Percentiles rank a stretch among this genome's conserved stretches.
These are phyloP conservation scores for Coccomyxa sp. DNA, from an alignment of 139 green algal species.

Conservation along the genomic window DNA sequence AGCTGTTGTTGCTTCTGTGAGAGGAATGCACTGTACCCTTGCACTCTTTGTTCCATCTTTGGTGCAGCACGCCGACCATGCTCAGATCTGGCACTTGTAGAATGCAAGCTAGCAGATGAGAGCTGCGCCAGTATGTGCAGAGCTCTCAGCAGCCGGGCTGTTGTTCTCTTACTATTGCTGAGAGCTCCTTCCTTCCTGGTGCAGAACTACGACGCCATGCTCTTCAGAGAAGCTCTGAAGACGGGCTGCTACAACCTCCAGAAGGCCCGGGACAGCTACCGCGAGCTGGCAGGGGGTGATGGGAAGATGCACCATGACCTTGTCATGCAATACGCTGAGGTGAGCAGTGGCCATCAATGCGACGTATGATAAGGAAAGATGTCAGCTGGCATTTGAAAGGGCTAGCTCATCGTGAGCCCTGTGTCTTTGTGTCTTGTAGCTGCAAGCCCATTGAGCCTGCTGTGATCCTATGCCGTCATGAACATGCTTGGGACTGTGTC, in stretches of 20 bases:
- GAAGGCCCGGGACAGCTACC: slow-evolving; percentile 87
- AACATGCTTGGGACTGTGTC: not conserved
- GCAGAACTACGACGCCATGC: slow-evolving; percentile 78
- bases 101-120: not conserved
- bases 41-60: too few relatives aligned
- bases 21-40: too few relatives aligned
- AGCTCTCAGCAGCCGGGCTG: too few relatives aligned
- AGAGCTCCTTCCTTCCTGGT: not conserved
- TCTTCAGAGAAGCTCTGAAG: slow-evolving; percentile 96
- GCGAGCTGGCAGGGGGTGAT: slow-evolving; percentile 61
- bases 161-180: too few relatives aligned
- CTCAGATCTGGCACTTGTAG: not conserved
- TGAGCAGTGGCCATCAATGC: slow-evolving; percentile 8
- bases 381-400: not conserved
- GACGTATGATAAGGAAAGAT: not conserved
- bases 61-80: too few relatives aligned
- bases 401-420: too few relatives aligned
- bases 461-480: not conserved
- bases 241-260: slow-evolving; percentile 74
- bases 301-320: slow-evolving; percentile 78
- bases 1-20: too few relatives aligned
- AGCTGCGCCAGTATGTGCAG: too few relatives aligned
- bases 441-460: not conserved
- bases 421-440: too few relatives aligned
- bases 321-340: slow-evolving; percentile 75